phyloP scores from a whole-genome alignment of 192 early-diverging fungal species.

The Rhizophagus prolifer region DNA sequence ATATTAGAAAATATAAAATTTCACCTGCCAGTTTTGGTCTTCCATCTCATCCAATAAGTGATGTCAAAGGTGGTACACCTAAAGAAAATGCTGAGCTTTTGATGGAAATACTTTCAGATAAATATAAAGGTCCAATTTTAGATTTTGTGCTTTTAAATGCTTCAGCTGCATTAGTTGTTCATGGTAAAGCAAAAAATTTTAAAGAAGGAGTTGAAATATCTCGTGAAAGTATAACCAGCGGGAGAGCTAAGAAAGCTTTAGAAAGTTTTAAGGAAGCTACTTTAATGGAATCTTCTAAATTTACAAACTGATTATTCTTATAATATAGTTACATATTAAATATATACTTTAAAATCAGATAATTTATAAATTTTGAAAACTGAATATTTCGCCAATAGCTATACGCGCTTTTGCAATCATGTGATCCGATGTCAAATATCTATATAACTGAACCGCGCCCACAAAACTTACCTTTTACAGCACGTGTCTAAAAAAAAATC shows the following conservation, averaged over 20 bases:
- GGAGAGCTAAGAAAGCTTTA: conserved; percentile 64
- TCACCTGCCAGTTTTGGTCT: conserved; percentile 91
- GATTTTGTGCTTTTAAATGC: conserved; percentile 94
- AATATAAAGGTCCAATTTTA: conserved; percentile 62
- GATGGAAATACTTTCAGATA: conserved; percentile 62
- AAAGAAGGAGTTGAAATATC: conserved; percentile 79
- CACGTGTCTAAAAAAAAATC: no score
- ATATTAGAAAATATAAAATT: conserved; percentile 63
- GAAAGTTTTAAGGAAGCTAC: conserved; percentile 54
- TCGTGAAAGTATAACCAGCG: conserved; percentile 66
- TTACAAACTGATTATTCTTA: no score
- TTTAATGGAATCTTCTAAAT: no score
- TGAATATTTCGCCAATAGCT: no score
- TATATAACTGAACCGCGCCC: no score
- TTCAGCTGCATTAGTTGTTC: conserved; percentile 79
- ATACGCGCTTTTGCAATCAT: no score
- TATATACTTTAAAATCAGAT: no score
- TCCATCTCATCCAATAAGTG: conserved; percentile 62
- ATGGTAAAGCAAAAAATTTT: conserved; percentile 70
- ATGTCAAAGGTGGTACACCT: conserved; percentile 70
- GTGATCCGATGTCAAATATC: no score
- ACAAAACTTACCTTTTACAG: no score
- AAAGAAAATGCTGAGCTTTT: conserved; percentile 76
- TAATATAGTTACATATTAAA: no score
- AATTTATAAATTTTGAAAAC: no score